phyloP scores from a whole-genome alignment of 2,329 filamentous ascomycete species.

The Colletotrichum trifolii region DNA sequence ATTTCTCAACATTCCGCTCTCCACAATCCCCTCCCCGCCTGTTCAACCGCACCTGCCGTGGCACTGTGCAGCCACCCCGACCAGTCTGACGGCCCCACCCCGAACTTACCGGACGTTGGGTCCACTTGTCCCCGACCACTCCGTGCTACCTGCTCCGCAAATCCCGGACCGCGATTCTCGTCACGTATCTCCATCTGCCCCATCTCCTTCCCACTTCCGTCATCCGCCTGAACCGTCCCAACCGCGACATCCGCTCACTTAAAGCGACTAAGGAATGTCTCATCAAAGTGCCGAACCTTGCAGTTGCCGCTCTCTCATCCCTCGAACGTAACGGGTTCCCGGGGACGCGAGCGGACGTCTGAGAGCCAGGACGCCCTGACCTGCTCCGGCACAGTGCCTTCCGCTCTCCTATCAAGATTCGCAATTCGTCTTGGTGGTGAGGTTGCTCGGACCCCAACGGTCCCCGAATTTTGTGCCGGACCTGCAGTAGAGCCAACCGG shows the following conservation, averaged over 20 bases:
- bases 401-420: background rate
- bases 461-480: slow-evolving; percentile 6
- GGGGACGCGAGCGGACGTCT: background rate
- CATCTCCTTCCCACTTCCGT: background rate
- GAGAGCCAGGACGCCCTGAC: slow-evolving; percentile 12
- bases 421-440: background rate
- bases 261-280: slow-evolving; percentile 2
- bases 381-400: slow-evolving; percentile 23
- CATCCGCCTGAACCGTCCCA: slow-evolving; percentile 5
- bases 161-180: background rate
- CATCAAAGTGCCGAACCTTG: slow-evolving; percentile 36
- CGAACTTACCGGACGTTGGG: background rate
- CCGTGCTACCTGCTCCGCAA: background rate
- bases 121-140: slow-evolving; percentile 20
- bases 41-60: background rate
- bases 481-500: background rate
- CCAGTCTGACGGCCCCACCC: too few relatives aligned
- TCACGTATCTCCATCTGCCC: background rate
- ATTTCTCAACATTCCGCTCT: slow-evolving; percentile 3
- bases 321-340: slow-evolving; percentile 22
- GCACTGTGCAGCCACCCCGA: slow-evolving; percentile 9
- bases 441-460: slow-evolving; percentile 23
- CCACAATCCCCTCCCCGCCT: background rate
- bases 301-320: slow-evolving; percentile 21
- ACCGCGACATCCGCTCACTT: slow-evolving; percentile 8